Percentiles rank a stretch among this genome's conserved stretches.
phyloP scores from a whole-genome alignment of 257 asterid genomes.

The Marsdenia floribunda region DNA sequence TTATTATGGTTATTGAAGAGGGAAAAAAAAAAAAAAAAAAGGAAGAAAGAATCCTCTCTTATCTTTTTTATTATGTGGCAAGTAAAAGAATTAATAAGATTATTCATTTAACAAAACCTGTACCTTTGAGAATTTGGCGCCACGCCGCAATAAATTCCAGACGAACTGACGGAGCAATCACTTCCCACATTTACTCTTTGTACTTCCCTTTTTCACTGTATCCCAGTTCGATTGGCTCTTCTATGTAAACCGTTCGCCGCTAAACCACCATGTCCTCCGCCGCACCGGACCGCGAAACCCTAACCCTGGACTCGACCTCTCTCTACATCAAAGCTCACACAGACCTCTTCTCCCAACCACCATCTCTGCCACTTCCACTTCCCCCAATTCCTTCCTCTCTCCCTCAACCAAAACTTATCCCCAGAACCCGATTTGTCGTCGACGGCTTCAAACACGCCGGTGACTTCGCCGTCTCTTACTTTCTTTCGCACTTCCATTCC shows the following conservation, averaged over 20 bases:
- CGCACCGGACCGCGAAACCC: slow-evolving; percentile 32
- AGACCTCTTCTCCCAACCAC: slow-evolving; percentile 38
- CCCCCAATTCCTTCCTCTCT: slow-evolving; percentile 40
- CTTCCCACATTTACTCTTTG: neutral
- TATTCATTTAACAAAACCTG: too few species aligned
- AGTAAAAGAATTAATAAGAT: too few species aligned
- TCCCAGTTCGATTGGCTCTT: neutral
- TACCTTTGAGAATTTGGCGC: slow-evolving; percentile 1
- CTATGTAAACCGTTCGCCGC: neutral
- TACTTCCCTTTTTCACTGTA: too few species aligned
- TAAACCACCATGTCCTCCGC: slow-evolving; percentile 41
- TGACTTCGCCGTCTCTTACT: slow-evolving; percentile 65
- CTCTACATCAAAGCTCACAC: slow-evolving; percentile 49
- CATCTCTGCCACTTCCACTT: slow-evolving; percentile 31
- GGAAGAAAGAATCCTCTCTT: too few species aligned
- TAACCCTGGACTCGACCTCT: slow-evolving; percentile 42
- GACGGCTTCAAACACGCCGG: slow-evolving; percentile 71
- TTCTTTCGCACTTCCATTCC: slow-evolving; percentile 94
- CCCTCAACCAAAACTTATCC: slow-evolving; percentile 70
- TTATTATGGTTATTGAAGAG: neutral
- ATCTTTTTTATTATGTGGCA: too few species aligned
- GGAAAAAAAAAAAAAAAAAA: too few species aligned
- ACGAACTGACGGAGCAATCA: neutral
- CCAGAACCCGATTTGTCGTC: slow-evolving; percentile 74
- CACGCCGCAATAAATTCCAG: neutral